Base-by-base conservation (phyloP, 192 early-diverging fungal species). In the Coemansia sp. region DNA sequence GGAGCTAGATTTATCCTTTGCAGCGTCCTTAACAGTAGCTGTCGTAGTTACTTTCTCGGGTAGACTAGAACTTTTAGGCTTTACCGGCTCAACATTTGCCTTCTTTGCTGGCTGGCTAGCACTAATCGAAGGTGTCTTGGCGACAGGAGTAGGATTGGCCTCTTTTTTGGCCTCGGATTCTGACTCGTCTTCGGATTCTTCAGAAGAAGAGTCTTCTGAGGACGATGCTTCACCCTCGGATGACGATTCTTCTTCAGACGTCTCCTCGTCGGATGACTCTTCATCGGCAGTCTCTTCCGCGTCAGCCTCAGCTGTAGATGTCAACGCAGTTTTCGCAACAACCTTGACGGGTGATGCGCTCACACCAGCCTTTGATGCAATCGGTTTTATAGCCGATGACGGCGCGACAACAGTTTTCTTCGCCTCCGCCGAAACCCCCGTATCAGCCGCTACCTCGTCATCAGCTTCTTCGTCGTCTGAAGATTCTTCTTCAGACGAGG, bases 191-290 rank as follows among this genome's bases (percentile, higher is more conserved):
- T 34, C 31, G 31, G 25, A 25, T 25, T 57, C 34, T 4, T 57
- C 55, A 9, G n/a, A n/a, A 9, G 46, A 52, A 0, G 37, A 26
- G 36, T 46, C 53, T 21, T 49, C 63, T 3, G 38, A 42, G 1
- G 62, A 54, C n/a, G 61, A 63, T n/a, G 4, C 4, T 36, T 64
- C 63, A 25, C 38, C 61, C 11, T 20, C 59, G 14, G 61, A 63
- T 47, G 46, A 48, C 20, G 40, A 49, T 26, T 62, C 31, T 20
- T 51, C 47, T 26, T 20, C 59, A 7, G 61, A 63, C 28, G 46
- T 31, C 20, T 52, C 60, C 17, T 62, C 31, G 18, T 51, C 47
- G 47, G n/a, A 6, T 0, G 47, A 18, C 20, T 48, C 47, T 20
- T 48, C 31, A 40, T 51, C 47, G 12, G n/a, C 20, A 18, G 47